These are phyloP conservation scores for Aspergillus proliferans DNA, from an alignment of 2,329 filamentous ascomycete species.

Conservation along the genomic window DNA sequence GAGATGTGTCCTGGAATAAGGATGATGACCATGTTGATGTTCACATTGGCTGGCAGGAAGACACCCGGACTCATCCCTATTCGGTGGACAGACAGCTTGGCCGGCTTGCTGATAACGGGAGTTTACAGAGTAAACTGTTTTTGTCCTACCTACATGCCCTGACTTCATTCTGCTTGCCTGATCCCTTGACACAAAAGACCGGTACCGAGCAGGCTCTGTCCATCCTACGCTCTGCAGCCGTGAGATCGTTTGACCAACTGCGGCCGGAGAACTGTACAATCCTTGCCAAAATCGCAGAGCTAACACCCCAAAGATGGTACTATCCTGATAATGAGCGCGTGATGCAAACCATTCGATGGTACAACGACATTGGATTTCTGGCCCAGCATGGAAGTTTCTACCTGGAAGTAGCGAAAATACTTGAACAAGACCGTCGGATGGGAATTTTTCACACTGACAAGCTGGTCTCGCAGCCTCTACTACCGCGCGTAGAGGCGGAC, in stretches of 20 bases:
- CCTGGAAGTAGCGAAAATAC: conserved; percentile 28
- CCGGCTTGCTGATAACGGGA: conserved; percentile 46
- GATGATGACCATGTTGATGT: conserved; percentile 31
- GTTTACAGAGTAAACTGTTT: conserved; percentile 46
- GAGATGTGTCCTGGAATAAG: conserved; percentile 5
- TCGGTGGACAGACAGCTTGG: conserved; percentile 46
- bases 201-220: conserved; percentile 26
- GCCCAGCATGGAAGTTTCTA: conserved; percentile 44
- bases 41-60: conserved; percentile 20
- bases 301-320: conserved; percentile 41
- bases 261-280: conserved; percentile 28
- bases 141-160: conserved; percentile 30
- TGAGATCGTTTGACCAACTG: conserved; percentile 44
- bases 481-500: conserved; percentile 3
- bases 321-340: conserved; percentile 32
- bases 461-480: neutral
- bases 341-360: conserved; percentile 49
- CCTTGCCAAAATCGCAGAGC: conserved; percentile 32
- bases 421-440: conserved; percentile 25
- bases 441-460: conserved; percentile 24
- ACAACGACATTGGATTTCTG: conserved; percentile 30
- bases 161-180: conserved; percentile 28
- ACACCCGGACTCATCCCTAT: conserved; percentile 38
- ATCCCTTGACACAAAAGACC: conserved; percentile 26
- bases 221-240: conserved; percentile 38